Base-by-base conservation (phyloP, 2,329 filamentous ascomycete species). In the Penicillium crustosum region DNA sequence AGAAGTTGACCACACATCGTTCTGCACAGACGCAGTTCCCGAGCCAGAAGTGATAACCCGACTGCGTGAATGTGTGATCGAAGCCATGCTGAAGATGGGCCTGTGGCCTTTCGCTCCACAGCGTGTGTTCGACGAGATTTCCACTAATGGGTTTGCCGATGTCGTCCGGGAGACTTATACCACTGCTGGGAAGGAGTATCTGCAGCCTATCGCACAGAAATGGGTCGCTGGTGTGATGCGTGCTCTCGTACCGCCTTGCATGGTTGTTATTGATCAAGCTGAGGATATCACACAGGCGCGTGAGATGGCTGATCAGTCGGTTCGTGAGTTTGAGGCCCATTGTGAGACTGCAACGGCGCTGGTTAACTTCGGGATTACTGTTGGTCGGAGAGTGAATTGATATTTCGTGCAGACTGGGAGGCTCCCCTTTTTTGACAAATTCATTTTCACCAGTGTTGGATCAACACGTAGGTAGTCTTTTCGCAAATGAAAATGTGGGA, bases 1-100 rank as follows among this genome's bases (percentile, higher is more conserved):
- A 54, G 68, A 70, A 43, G 53, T 66, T 23, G 62, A 68, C 59
- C 35, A 56, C 17, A 59, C 52, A 1, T 53, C 58, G 9, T 67
- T 66, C 59, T 51, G 55, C 36, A 69, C 62, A 1, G 50, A 60
- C 15, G 39, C 53, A 3, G 12, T 48, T 2, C 56, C 64, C 21
- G 57, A 64, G 35, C 51, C 19, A 13, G 49, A 55, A 5, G 45
- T 47, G 9, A 44, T 64, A 25, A 45, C 38, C 1, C 38, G 53
- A 27, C 53, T 66, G 23, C 51, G 55, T n/a, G 23, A 58, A 17
- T 44, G 56, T 2, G 19, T 63, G 19, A 54, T 53, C 21, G 44
- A 56, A 17, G 64, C 58, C 8, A 59, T 65, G 45, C 43, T 58
- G 1, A 62, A 55, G 17, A 49, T 67, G 2, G 58, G 55, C 0